Evolutionary conservation across 345 rosid species (phyloP), one percentile per base, ranked within the genome.

Genomic region (Boechera retrofracta): DNA sequence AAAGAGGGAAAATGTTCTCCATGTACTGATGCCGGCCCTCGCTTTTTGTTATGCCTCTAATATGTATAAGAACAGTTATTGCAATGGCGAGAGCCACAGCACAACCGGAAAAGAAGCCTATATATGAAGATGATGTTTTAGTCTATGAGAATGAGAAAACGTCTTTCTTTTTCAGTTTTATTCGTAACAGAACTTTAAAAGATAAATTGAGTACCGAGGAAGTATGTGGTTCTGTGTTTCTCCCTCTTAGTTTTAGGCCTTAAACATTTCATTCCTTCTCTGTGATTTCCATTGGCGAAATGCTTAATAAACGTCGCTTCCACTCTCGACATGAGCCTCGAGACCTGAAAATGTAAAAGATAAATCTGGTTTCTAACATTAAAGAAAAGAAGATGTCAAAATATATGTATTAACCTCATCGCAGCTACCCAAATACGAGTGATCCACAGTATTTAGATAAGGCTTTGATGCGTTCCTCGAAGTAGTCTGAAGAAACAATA

Each of bases 1-100:
- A 89, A n/a, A 93, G 91, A 31, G 97, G 98, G 62, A 93, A 93
- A 39, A 90, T 82, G 74, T 84, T 93, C 29, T 81, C 87, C 98
- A 93, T 93, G 56, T 89, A 93, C 56, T 66, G 67, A 32, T 76
- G 75, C 3, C 85, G 35, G 1, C 88, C 96, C n/a, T 76, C 75
- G 41, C 83, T 84, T 10, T 79, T 47, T 13, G 86, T 72, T 68
- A 90, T 7, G 64, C 83, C 66, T 73, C 89, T 78, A 13, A 86
- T 85, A 57, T 85, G 96, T 70, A 90, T 67, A 68, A 85, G 65
- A 58, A 87, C 83, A 4, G 77, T 28, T 71, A 90, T 75, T 7
- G 93, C 84, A 24, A 83, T 76, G 15, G 84, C 67, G 21, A 93
- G 93, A 55, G 98, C 94, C 13, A 77, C 66, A 11, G 90, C 69